Base-by-base conservation (phyloP, 495 filamentous ascomycete genomes). In the Penicillium alfredii region DNA sequence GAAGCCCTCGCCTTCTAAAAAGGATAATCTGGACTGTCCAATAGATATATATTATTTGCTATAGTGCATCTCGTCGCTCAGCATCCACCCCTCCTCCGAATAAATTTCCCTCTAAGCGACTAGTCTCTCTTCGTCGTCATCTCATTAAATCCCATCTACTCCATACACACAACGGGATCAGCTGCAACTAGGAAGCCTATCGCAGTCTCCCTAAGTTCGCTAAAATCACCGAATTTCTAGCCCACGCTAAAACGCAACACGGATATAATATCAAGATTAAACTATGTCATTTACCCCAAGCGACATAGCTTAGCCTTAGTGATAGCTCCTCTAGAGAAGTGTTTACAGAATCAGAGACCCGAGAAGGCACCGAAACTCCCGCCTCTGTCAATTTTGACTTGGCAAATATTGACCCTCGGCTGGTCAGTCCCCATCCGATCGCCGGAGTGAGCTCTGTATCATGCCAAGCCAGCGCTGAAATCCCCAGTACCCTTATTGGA, bases 21-120 rank as follows among this genome's bases (percentile, higher is more conserved):
- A 47, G 30, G 38, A 45, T 21, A 33, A n/a, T n/a, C n/a, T n/a
- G n/a, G n/a, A n/a, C n/a, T 55, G 33, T 27, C 44, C 36, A 39
- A 59, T 37, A n/a, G 40, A 56, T 53, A 22, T 57, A 22, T 56
- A 60, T 57, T 24, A 52, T 60, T 23, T 57, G 35, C 44, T 55
- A 13, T 37, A 42, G 57, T 49, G 5, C 43, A 51, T 57, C 51
- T 22, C 40, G 44, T 27, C 41, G 32, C 30, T 58, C 39, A 27
- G 12, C 36, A 18, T 60, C 48, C 16, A 60, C 53, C 25, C 52
- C 42, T 45, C 48, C 45, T 55, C 53, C 40, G 23, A 35, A 58
- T 35, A 49, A 38, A 44, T 56, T 61, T 47, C 51, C 56, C 32
- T 17, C 45, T n/a, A 51, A 51, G 28, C 45, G 45, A 30, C 30